Base-by-base conservation (phyloP, 331 rosid genomes). In the Quercus lobata region DNA sequence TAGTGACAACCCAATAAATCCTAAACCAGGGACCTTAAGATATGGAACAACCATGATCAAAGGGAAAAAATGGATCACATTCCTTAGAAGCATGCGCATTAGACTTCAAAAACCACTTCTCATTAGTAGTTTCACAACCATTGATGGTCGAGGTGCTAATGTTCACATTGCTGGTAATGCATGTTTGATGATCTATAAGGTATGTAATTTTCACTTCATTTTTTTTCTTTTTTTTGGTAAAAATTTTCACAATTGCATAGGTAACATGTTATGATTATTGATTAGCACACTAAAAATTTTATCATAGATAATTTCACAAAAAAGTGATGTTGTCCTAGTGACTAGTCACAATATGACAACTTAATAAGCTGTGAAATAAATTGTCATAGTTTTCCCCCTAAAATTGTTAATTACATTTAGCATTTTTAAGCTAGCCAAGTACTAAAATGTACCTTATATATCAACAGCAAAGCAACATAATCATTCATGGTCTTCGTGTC, bases 11-110 rank as follows among this genome's bases (percentile, higher is more conserved):
- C 79, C 91, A 0, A 7, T 81, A 16, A 53, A 66, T 16, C 91
- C 91, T 4, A 79, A 74, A 27, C 85, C 81, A 5, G 91, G 91
- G 6, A 81, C 89, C 0, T 81, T 88, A 21, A 55, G 91, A 58
- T 81, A 83, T 35, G 86, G 89, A 44, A 86, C 84, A 12, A 72
- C 85, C 6, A 52, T 88, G 81, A 53, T 75, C 16, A 83, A 19
- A n/a, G 78, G 79, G 29, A 85, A 83, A 57, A 84, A 83, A 7
- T 86, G 91, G 91, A 86, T 88, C 86, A 83, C 89, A 3, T 88
- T 88, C 57, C 70, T 27, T 16, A 61, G 55, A 41, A 81, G 79
- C 79, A 88, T 88, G 91, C 35, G n/a, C 1, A 86, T 88, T 18
- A 41, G 4, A 18, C 89, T 88, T 4, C 49, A 86, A 24, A 79